These are phyloP conservation scores for Cicer chorassanicum DNA, from an alignment of 306 rosid species.

Conservation along the genomic window DNA sequence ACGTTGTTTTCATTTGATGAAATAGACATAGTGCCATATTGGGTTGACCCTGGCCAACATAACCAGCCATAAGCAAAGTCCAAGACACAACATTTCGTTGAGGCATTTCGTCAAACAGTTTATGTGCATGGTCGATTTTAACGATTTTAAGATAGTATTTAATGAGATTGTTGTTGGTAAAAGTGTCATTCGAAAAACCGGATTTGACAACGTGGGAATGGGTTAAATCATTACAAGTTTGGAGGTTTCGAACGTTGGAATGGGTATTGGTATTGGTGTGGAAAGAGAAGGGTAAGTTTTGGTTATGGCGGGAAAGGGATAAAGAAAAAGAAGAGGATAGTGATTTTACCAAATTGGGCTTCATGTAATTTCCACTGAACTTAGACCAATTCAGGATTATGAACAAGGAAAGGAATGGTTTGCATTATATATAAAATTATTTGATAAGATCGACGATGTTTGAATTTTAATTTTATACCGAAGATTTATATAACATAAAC, in stretches of 20 bases:
- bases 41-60: slow-evolving; percentile 51
- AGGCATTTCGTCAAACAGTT: slow-evolving; percentile 69
- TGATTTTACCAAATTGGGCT: slow-evolving; percentile 37
- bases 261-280: slow-evolving; percentile 48
- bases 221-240: slow-evolving; percentile 49
- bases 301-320: slow-evolving; percentile 52
- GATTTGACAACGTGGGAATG: slow-evolving; percentile 59
- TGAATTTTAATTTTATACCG: too few relatives aligned
- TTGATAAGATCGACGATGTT: too few relatives aligned
- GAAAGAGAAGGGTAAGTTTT: slow-evolving; percentile 45
- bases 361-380: slow-evolving; percentile 27
- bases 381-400: too few relatives aligned
- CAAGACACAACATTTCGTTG: slow-evolving; percentile 74
- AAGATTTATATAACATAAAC: too few relatives aligned
- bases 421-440: too few relatives aligned
- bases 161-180: slow-evolving; percentile 64
- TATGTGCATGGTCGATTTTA: slow-evolving; percentile 55
- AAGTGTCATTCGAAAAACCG: slow-evolving; percentile 57
- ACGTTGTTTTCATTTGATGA: slow-evolving; percentile 52
- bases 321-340: slow-evolving; percentile 34
- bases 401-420: too few relatives aligned
- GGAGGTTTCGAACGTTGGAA: slow-evolving; percentile 55
- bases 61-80: slow-evolving; percentile 82
- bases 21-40: slow-evolving; percentile 54
- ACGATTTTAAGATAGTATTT: slow-evolving; percentile 60